A percentile compares a stretch with the other conserved stretches of the same genome.
Evolutionary conservation across 768 basidiomycete species (phyloP).

Genomic region (Rhodotorula toruloides): DNA sequence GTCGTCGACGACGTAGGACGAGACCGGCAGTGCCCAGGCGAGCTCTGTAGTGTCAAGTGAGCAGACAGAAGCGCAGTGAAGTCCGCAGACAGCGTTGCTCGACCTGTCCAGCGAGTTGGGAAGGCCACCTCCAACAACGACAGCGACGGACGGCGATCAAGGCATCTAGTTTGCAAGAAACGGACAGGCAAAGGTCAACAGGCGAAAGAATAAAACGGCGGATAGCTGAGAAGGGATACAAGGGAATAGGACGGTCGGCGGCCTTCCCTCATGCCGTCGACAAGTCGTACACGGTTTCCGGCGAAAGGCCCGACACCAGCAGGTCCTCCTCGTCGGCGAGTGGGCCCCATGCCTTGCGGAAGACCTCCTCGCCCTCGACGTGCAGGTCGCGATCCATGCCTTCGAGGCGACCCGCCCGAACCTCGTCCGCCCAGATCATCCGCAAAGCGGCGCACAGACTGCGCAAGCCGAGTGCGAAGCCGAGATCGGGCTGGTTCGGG

Average conservation of each 20-base stretch:
- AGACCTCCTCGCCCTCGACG: slow-evolving; percentile 71
- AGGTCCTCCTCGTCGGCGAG: slow-evolving; percentile 14
- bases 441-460: slow-evolving; percentile 70
- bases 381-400: slow-evolving; percentile 57
- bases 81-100: no score
- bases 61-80: no score
- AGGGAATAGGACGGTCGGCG: background rate
- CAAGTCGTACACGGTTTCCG: slow-evolving; percentile 16
- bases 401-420: slow-evolving; percentile 48
- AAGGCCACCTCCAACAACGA: no score
- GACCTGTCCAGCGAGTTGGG: no score
- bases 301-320: slow-evolving; percentile 14
- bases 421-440: slow-evolving; percentile 81
- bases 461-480: slow-evolving; percentile 86
- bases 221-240: background rate
- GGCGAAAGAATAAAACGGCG: background rate
- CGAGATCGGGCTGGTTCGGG: slow-evolving; percentile 80
- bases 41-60: no score
- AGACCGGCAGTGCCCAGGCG: no score
- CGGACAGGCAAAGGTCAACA: background rate
- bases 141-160: no score
- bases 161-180: no score
- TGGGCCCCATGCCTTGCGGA: slow-evolving; percentile 56
- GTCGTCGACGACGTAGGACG: no score
- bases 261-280: slow-evolving; percentile 1